Evolutionary conservation across 805 yeast genomes (phyloP), one percentile per base, ranked within the genome.

Genomic region (Candida xyloterini): DNA sequence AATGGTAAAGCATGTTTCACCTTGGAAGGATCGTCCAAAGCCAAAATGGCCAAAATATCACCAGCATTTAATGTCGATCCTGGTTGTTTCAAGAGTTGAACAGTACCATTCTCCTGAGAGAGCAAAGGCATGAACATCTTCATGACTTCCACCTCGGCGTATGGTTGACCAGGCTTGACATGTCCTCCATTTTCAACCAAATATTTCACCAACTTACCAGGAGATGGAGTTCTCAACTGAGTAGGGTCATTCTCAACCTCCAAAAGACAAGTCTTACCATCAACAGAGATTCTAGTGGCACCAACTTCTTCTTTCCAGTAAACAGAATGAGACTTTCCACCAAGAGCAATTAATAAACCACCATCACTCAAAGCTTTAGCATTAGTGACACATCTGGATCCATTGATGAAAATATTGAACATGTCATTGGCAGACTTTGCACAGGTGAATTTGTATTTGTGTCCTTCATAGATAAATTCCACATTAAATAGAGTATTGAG

Each of bases 121-220:
- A 90, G 70, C 56, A 93, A 75, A 35, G 99, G 97, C 97, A 93
- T 93, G 67, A 90, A 89, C 99, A 93, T 93, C 68, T 93, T 93
- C 99, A 93, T 93, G 52, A 93, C 99, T 70, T 93, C 99, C 42
- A 93, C 96, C 70, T 93, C 99, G 29, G 99, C 99, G 59, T 79
- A 95, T 32, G 97, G 81, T 68, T 91, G 95, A 46, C 98, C 98
- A 44, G 93, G 80, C 37, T 66, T 67, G 54, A 93, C 77, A 58
- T 91, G 98, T 49, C 91, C 99, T 52, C 99, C 99, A 54, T 82
- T 84, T 60, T 95, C 98, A 46, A 93, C 95, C 52, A 93, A 71
- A 62, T 81, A 93, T 62, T 87, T 87, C 47, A 91, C 95, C 52
- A 93, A 76, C 69, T 93, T 93, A 73, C 99, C 99, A 39, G 99